These are phyloP conservation scores for Pseudopithomyces chartarum DNA, from an alignment of 2,329 filamentous ascomycete species.

Conservation along the genomic window DNA sequence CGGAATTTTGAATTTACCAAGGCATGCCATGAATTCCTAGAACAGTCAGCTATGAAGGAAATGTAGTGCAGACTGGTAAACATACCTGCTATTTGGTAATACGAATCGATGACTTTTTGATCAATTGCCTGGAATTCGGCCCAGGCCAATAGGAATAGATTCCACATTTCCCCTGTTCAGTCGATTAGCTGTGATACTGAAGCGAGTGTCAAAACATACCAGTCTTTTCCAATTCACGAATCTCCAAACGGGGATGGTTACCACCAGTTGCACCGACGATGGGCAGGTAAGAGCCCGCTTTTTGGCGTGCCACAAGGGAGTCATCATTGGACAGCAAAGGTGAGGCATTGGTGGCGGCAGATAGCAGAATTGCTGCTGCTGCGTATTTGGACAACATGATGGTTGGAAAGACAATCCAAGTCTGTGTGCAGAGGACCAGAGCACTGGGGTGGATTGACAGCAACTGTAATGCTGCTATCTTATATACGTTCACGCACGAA, in stretches of 20 bases:
- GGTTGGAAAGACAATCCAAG: too few species aligned
- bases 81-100: constrained; percentile 74
- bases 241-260: constrained; percentile 60
- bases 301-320: constrained; percentile 10
- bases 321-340: constrained; percentile 4
- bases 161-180: constrained; percentile 62
- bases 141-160: constrained; percentile 74
- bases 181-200: too few species aligned
- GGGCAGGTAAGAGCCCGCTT: constrained; percentile 20
- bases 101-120: constrained; percentile 69
- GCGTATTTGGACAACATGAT: too few species aligned
- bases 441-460: too few species aligned
- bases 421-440: too few species aligned
- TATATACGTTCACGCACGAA: too few species aligned
- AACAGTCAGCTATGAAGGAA: neutral
- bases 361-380: too few species aligned
- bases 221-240: constrained; percentile 65
- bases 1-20: constrained; percentile 12
- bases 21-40: constrained; percentile 25
- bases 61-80: neutral
- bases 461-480: too few species aligned
- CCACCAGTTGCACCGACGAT: constrained; percentile 26
- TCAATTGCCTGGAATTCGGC: constrained; percentile 70
- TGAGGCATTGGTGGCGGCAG: constrained; percentile 8
- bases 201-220: constrained; percentile 18